phyloP scores from a whole-genome alignment of 805 yeast species.

The Candida chauliodis region DNA sequence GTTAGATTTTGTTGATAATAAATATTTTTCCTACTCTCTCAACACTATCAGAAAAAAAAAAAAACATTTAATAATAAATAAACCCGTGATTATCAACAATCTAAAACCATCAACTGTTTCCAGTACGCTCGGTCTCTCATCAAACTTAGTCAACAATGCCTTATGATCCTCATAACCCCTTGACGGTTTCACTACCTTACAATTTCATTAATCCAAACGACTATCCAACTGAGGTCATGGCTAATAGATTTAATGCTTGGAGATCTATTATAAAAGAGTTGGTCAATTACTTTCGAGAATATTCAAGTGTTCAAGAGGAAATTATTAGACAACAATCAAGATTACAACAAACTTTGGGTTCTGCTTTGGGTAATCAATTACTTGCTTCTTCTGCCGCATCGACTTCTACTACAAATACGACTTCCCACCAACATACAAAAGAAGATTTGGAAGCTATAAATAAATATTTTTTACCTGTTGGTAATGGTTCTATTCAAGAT shows the following conservation, averaged over 20 bases:
- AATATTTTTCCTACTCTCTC: no score
- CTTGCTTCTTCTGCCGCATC: not conserved
- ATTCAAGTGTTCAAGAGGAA: slow-evolving; percentile 84
- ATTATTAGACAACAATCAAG: slow-evolving; percentile 77
- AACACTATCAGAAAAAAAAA: not conserved
- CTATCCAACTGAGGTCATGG: slow-evolving; percentile 80
- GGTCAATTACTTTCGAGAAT: slow-evolving; percentile 71
- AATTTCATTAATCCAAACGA: slow-evolving; percentile 30
- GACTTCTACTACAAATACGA: slow-evolving; percentile 1
- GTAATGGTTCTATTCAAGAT: slow-evolving; percentile 73
- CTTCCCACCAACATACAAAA: slow-evolving; percentile 9
- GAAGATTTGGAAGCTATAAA: slow-evolving; percentile 33
- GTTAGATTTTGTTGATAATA: no score
- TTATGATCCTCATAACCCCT: slow-evolving; percentile 26
- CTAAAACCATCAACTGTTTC: not conserved
- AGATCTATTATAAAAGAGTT: slow-evolving; percentile 72
- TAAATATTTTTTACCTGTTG: slow-evolving; percentile 69
- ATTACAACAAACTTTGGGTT: slow-evolving; percentile 68
- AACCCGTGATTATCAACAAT: slow-evolving; percentile 1
- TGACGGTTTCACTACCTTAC: slow-evolving; percentile 38
- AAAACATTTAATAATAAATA: not conserved
- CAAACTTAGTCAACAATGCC: slow-evolving; percentile 6
- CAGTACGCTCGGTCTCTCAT: not conserved
- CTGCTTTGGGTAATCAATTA: slow-evolving; percentile 12
- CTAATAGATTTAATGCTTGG: slow-evolving; percentile 85